These are phyloP conservation scores for Hemileccinum rubropunctum DNA, from an alignment of 768 basidiomycete species.

Conservation along the genomic window DNA sequence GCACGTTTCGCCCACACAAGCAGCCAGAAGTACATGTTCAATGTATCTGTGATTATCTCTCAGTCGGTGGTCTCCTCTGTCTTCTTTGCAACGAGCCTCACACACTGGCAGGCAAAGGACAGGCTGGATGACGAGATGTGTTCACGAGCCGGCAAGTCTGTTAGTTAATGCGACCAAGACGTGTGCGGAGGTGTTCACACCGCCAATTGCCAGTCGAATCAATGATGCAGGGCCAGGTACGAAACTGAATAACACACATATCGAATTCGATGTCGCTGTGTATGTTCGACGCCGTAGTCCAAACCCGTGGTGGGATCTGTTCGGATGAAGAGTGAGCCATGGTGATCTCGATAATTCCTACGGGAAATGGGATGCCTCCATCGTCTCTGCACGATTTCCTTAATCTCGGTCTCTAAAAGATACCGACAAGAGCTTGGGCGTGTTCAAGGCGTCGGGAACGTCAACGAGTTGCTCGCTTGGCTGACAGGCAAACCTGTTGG, in stretches of 20 bases:
- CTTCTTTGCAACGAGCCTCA: neutral
- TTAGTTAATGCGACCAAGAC: slow-evolving; percentile 36
- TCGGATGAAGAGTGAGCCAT: slow-evolving; percentile 60
- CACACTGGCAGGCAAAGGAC: slow-evolving; percentile 45
- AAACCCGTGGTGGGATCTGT: slow-evolving; percentile 72
- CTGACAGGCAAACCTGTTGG: slow-evolving; percentile 59
- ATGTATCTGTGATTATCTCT: slow-evolving; percentile 47
- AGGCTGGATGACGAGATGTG: slow-evolving; percentile 67
- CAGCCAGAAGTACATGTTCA: slow-evolving; percentile 32
- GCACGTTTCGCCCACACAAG: slow-evolving; percentile 49
- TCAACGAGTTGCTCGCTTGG: slow-evolving; percentile 86
- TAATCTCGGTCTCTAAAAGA: slow-evolving; percentile 29
- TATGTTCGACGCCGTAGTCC: slow-evolving; percentile 64
- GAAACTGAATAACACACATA: slow-evolving; percentile 50
- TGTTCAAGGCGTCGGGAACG: slow-evolving; percentile 82
- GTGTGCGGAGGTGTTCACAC: slow-evolving; percentile 55
- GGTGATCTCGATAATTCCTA: slow-evolving; percentile 77
- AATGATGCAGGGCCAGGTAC: slow-evolving; percentile 62
- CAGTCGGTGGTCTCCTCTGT: slow-evolving; percentile 40
- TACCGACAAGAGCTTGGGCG: slow-evolving; percentile 67
- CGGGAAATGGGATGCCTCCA: slow-evolving; percentile 50
- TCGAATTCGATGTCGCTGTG: slow-evolving; percentile 68
- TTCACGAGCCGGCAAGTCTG: slow-evolving; percentile 46
- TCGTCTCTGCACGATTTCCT: neutral
- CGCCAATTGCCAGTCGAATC: slow-evolving; percentile 52